A percentile compares a stretch with the other conserved stretches of the same genome.
Conservation (phyloP, 2,329 filamentous ascomycete genomes). For the Fusarium sp. region DNA sequence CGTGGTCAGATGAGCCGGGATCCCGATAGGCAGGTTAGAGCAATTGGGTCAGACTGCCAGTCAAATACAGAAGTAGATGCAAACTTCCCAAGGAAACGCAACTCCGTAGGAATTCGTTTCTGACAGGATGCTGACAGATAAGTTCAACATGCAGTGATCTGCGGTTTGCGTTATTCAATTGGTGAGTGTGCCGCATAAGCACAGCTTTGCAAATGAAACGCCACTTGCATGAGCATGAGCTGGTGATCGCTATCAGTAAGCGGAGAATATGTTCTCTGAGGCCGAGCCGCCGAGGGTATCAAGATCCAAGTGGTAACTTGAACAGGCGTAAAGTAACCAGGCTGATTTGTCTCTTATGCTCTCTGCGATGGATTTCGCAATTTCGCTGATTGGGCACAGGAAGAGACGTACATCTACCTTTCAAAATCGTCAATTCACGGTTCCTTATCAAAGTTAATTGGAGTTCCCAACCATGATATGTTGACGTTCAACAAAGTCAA, state of each 20-base stretch:
- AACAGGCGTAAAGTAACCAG: not conserved
- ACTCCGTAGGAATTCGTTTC: not conserved
- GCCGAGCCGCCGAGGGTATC: too few species aligned
- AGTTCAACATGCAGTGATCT: not conserved
- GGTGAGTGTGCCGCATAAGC: not conserved
- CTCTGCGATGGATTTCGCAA: not conserved
- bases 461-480: not conserved
- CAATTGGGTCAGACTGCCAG: not conserved
- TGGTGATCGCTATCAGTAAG: not conserved
- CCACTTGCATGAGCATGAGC: not conserved
- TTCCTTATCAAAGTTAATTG: too few species aligned
- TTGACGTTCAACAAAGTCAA: not conserved
- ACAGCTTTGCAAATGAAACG: not conserved
- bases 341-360: rapidly evolving
- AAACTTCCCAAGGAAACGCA: rapidly evolving
- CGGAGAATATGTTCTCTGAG: not conserved
- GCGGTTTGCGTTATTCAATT: not conserved
- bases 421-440: not conserved
- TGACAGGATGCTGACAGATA: not conserved
- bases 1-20: not conserved
- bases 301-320: not conserved
- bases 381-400: not conserved
- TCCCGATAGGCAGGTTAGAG: too few species aligned
- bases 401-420: not conserved
- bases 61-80: not conserved